These are phyloP conservation scores for Penicillium polonicum DNA, from an alignment of 2,329 filamentous ascomycete species.

Conservation along the genomic window DNA sequence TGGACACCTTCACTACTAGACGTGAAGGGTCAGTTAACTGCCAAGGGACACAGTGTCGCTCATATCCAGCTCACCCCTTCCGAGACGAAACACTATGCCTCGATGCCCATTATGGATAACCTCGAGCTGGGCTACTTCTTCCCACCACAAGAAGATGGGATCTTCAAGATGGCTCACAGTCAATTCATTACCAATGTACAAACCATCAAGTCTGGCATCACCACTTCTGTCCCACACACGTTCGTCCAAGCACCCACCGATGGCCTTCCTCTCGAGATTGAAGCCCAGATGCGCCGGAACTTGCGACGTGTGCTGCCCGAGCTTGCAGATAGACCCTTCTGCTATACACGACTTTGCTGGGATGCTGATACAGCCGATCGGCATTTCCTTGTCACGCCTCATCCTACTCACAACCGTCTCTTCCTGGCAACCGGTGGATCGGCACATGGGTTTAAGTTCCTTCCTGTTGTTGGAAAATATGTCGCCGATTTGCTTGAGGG, in stretches of 20 bases:
- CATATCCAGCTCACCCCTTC: constrained; percentile 20
- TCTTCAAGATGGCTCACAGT: constrained; percentile 13
- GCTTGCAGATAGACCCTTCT: constrained; percentile 12
- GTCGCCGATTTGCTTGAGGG: constrained; percentile 13
- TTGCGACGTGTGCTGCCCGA: constrained; percentile 10
- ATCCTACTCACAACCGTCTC: constrained; percentile 4
- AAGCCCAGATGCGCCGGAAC: constrained; percentile 9
- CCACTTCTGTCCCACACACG: constrained; percentile 10
- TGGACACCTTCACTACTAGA: constrained; percentile 18
- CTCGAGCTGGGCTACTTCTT: constrained; percentile 18
- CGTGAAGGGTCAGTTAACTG: constrained; percentile 16
- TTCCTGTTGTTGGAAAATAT: constrained; percentile 14
- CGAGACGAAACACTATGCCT: constrained; percentile 14
- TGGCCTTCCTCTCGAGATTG: constrained; percentile 13
- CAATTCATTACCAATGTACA: constrained; percentile 15
- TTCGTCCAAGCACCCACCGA: constrained; percentile 8
- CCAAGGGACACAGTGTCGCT: constrained; percentile 18
- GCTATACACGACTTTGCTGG: constrained; percentile 17
- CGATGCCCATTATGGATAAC: constrained; percentile 19
- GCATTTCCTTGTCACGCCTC: constrained; percentile 12
- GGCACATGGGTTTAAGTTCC: constrained; percentile 15
- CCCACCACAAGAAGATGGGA: constrained; percentile 10
- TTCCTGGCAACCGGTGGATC: constrained; percentile 9
- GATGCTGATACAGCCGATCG: constrained; percentile 13
- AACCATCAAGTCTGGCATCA: constrained; percentile 4